phyloP scores from a whole-genome alignment of 1,139 yeast species.

The Yamadazyma diospyri region DNA sequence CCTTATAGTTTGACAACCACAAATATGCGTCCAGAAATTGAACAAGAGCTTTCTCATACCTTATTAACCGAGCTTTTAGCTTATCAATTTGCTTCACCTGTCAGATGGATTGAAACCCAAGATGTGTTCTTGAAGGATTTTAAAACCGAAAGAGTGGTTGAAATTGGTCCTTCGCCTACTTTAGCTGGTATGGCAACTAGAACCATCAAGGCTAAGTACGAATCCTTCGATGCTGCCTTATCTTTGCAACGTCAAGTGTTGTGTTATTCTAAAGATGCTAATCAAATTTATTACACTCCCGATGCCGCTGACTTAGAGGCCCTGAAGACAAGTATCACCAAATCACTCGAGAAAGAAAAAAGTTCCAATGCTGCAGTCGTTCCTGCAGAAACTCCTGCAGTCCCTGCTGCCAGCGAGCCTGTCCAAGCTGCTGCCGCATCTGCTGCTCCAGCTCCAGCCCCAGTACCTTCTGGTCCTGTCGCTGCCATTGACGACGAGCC shows the following conservation, averaged over 20 bases:
- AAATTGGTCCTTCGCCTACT: conserved; percentile 98
- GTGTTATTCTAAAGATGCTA: conserved; percentile 92
- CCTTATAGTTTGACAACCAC: neutral
- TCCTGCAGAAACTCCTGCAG: conserved; percentile 35
- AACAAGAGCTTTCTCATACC: conserved; percentile 95
- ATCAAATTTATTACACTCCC: conserved; percentile 93
- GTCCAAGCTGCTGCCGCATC: conserved; percentile 54
- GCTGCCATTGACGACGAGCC: conserved; percentile 87
- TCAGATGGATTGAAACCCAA: conserved; percentile 99
- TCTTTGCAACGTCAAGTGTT: conserved; percentile 95
- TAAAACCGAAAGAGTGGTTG: conserved; percentile 96
- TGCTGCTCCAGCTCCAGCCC: conserved; percentile 56
- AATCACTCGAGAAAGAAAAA: conserved; percentile 15
- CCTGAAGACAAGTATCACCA: conserved; percentile 28
- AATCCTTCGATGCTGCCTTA: conserved; percentile 95
- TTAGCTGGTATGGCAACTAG: conserved; percentile 98
- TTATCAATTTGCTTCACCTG: conserved; percentile 98
- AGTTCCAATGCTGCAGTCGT: conserved; percentile 22
- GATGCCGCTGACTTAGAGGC: conserved; percentile 62
- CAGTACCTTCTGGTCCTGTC: conserved; percentile 69
- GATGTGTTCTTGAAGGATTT: conserved; percentile 92
- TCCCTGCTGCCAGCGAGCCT: conserved; percentile 41
- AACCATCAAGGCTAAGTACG: conserved; percentile 94
- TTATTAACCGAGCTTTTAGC: conserved; percentile 93
- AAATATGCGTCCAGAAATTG: conserved; percentile 90